These are phyloP conservation scores for Ormosia semicastrata DNA, from an alignment of 306 rosid genomes.

Conservation along the genomic window DNA sequence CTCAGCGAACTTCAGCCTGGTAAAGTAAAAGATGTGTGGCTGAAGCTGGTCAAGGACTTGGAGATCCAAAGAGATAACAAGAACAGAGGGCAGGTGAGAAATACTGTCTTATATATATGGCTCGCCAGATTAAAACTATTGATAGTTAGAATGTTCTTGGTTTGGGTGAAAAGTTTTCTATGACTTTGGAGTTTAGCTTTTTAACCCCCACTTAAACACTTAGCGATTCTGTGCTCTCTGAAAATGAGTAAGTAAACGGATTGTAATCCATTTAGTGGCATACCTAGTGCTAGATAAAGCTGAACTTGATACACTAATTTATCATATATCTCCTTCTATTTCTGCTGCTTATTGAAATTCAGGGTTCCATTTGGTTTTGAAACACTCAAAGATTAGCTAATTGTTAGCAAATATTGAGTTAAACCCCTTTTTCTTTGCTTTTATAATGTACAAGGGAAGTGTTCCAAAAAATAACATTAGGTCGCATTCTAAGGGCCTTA, in stretches of 20 bases:
- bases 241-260: not conserved
- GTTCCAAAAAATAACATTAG: not conserved
- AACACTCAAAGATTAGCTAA: not conserved
- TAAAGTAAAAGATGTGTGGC: constrained; percentile 92
- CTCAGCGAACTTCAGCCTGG: constrained; percentile 88
- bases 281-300: not conserved
- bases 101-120: constrained; percentile 1
- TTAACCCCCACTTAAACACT: not conserved
- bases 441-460: not conserved
- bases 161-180: not conserved
- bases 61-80: constrained; percentile 88
- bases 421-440: not conserved
- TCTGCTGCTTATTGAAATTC: not conserved
- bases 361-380: not conserved
- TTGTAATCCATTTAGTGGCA: not conserved
- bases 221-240: not conserved
- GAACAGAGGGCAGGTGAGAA: constrained; percentile 81
- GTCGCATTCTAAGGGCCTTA: not conserved
- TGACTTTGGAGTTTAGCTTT: constrained; percentile 1
- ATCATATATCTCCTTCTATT: not conserved
- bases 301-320: not conserved
- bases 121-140: constrained; percentile 17
- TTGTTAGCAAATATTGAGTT: not conserved
- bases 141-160: constrained; percentile 21
- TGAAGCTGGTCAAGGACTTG: constrained; percentile 95